Evolutionary conservation across 2,329 filamentous ascomycete species (phyloP), one percentile per base, ranked within the genome.

Genomic region (Pestalotiopsis sp.): DNA sequence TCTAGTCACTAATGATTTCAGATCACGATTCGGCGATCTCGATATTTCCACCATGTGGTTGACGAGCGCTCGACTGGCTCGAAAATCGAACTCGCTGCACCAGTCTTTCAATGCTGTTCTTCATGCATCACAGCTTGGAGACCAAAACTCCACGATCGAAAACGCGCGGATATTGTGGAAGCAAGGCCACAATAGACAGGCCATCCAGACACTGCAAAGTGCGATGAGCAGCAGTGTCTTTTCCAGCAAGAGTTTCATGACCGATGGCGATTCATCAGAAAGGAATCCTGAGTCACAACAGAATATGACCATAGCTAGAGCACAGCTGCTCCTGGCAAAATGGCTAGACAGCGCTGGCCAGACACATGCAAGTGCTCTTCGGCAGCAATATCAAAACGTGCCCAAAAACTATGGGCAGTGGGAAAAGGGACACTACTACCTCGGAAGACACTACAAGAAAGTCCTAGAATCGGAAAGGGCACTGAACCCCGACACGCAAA

Each of bases 381-480:
- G 94, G 61, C 87, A 90, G 67, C 93, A 94, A 76, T 99, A 98
- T 75, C 91, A 94, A 71, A 89, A 92, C 72, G 95, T 95, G 1
- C 89, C 92, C n/a, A 90, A 88, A 76, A 90, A 89, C 1, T 84
- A 85, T 74, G 82, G 85, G 4, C 89, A 89, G 65, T 99, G 95
- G 95, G 96, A 99, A 78, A 98, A 98, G 80, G 95, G 94, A 0
- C 95, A 98, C 78, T 99, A 98, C 79, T 97, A 98, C 78, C 87
- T 99, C 11, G 96, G 96, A 4, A 94, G 95, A 61, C 94, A 98
- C 80, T 99, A 99, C 86, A 97, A 97, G 79, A 99, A 98, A 80
- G 88, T 98, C 4, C 84, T 98, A 3, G 95, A 98, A 75, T 93
- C 94, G 0, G 94, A 98, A 78, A 95, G 94, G 79, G 84, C 87